phyloP scores from a whole-genome alignment of 2,329 filamentous ascomycete genomes.

The Fusarium sp. region DNA sequence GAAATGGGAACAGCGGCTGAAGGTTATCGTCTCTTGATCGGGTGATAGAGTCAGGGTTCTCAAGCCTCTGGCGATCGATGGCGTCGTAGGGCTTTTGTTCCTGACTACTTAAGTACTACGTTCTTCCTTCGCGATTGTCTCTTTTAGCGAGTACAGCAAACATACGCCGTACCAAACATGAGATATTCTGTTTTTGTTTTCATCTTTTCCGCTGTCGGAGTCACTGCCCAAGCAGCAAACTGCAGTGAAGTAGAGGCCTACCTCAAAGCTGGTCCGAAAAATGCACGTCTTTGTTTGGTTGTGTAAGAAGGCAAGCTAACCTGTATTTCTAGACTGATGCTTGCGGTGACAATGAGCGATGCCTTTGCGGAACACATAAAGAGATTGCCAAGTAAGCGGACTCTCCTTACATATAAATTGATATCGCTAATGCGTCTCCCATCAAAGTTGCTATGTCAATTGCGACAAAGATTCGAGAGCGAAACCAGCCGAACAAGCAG shows the following conservation, averaged over 20 bases:
- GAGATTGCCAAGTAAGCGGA: not conserved
- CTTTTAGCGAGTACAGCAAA: accelerated
- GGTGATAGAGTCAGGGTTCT: not conserved
- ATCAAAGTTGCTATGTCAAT: slow-evolving; percentile 4
- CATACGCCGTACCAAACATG: not conserved
- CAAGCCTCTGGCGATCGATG: not conserved
- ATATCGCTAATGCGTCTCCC: not conserved
- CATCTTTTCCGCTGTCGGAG: not conserved
- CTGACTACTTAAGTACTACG: not conserved
- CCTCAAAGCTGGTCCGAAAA: slow-evolving; percentile 9
- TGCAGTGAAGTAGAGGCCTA: slow-evolving; percentile 5
- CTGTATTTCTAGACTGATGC: not conserved
- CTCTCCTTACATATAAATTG: not conserved
- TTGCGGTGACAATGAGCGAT: slow-evolving; percentile 2
- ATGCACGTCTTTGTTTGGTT: not conserved
- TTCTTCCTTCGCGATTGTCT: not conserved
- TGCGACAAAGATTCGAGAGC: slow-evolving; percentile 1
- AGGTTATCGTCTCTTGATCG: not conserved
- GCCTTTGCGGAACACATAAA: slow-evolving; percentile 19
- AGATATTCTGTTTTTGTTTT: not conserved
- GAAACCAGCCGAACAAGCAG: not conserved
- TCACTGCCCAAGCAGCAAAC: slow-evolving; percentile 1
- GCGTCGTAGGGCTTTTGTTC: not conserved
- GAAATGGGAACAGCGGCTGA: not conserved
- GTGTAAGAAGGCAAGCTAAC: not conserved